phyloP scores from a whole-genome alignment of 1,284 basidiomycete species.

The Coniferiporia sulphurascens region DNA sequence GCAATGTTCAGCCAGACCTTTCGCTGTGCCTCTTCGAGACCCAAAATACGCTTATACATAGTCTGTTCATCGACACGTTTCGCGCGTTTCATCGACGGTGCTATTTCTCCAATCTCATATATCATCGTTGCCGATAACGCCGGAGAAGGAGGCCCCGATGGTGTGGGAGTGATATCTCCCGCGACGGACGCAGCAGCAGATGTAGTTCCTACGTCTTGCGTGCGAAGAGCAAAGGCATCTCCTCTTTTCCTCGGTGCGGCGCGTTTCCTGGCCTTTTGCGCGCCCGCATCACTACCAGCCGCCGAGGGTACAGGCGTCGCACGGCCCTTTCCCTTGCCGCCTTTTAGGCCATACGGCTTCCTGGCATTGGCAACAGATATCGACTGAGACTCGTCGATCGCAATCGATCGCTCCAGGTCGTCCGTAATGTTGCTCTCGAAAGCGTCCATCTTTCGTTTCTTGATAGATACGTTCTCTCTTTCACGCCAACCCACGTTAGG shows the following conservation, averaged over 20 bases:
- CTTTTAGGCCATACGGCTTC: constrained; percentile 26
- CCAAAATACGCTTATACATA: constrained; percentile 69
- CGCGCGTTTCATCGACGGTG: constrained; percentile 65
- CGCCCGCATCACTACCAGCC: constrained; percentile 22
- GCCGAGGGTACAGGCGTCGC: constrained; percentile 11
- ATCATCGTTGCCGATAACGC: constrained; percentile 52
- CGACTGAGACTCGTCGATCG: constrained; percentile 26
- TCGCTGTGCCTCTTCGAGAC: constrained; percentile 77
- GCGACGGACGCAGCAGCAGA: constrained; percentile 57
- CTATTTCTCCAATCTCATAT: constrained; percentile 64
- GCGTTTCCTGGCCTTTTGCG: constrained; percentile 35
- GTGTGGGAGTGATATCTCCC: constrained; percentile 47
- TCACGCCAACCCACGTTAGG: constrained; percentile 30
- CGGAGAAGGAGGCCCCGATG: constrained; percentile 61
- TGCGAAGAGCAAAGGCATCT: constrained; percentile 35
- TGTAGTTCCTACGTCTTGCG: constrained; percentile 44
- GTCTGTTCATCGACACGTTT: constrained; percentile 68
- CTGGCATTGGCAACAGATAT: constrained; percentile 20
- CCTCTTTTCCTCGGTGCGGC: constrained; percentile 41
- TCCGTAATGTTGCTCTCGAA: constrained; percentile 32
- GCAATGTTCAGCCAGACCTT: constrained; percentile 88
- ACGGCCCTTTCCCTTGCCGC: constrained; percentile 39
- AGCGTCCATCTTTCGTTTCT: constrained; percentile 44
- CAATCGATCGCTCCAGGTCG: constrained; percentile 36
- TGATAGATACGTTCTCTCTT: constrained; percentile 33